These are phyloP conservation scores for Globisporangium cederbergense DNA, from an alignment of 352 stramenopile genomes.

Conservation along the genomic window DNA sequence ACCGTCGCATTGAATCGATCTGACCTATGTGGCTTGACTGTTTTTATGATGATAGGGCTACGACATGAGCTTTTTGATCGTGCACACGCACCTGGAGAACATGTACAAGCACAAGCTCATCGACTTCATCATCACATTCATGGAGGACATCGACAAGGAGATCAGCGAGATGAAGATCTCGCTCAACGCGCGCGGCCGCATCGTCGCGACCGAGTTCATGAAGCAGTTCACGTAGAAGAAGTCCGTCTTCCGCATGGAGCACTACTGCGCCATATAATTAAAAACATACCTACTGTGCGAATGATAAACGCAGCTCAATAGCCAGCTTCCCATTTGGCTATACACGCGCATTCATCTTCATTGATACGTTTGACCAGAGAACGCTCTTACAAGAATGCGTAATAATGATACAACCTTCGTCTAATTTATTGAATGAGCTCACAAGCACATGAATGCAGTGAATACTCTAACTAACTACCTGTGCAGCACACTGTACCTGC, in stretches of 20 bases:
- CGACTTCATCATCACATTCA: slow-evolving; percentile 97
- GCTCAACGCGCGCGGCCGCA: slow-evolving; percentile 91
- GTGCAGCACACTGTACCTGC: background rate
- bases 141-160: slow-evolving; percentile 98
- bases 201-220: slow-evolving; percentile 95
- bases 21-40: background rate
- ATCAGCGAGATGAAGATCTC: slow-evolving; percentile 98
- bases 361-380: no score
- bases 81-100: slow-evolving; percentile 92
- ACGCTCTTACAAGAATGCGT: no score
- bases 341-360: no score
- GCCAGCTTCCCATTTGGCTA: no score
- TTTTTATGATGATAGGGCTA: slow-evolving; percentile 60
- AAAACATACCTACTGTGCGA: background rate
- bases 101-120: slow-evolving; percentile 97
- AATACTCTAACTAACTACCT: background rate
- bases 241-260: background rate
- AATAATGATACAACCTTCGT: no score
- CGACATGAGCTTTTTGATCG: slow-evolving; percentile 95
- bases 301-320: no score
- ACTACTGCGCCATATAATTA: background rate
- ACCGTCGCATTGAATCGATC: background rate
- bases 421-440: no score
- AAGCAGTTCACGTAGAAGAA: slow-evolving; percentile 83
- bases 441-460: no score